These are phyloP conservation scores for Ploettnerulaceae sp. DNA, from an alignment of 2,329 filamentous ascomycete species.

Conservation along the genomic window DNA sequence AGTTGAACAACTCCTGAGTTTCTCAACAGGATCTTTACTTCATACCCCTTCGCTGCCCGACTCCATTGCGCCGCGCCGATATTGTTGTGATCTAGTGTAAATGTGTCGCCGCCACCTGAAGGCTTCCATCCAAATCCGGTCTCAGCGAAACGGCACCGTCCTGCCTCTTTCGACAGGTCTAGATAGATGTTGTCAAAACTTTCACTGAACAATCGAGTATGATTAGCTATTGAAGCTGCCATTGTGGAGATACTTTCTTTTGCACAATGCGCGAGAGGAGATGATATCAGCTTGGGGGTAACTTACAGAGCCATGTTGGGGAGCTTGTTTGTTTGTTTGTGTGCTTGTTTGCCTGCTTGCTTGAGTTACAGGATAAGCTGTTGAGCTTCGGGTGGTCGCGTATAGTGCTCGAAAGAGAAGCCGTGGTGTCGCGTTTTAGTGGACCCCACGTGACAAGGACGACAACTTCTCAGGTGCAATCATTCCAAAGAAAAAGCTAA, in stretches of 20 bases:
- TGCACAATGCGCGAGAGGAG: neutral
- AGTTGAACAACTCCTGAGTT: conserved; percentile 85
- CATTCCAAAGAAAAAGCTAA: too few species aligned
- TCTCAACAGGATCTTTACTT: conserved; percentile 85
- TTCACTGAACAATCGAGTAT: conserved; percentile 50
- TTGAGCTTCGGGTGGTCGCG: neutral
- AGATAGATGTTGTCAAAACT: conserved; percentile 97
- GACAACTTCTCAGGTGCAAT: too few species aligned
- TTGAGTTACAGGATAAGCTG: neutral
- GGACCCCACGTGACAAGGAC: neutral
- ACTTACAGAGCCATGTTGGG: conserved; percentile 18
- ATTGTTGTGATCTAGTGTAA: conserved; percentile 84
- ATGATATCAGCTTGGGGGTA: neutral
- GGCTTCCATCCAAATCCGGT: conserved; percentile 96
- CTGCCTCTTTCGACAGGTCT: conserved; percentile 86
- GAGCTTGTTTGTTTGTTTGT: neutral
- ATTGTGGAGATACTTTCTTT: conserved; percentile 1
- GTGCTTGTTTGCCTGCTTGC: conserved; percentile 2
- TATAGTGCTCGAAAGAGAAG: neutral
- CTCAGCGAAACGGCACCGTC: conserved; percentile 92
- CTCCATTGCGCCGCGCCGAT: conserved; percentile 92
- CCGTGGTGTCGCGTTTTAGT: neutral
- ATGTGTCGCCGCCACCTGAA: conserved; percentile 78
- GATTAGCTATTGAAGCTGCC: conserved; percentile 11
- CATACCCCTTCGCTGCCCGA: conserved; percentile 83